phyloP scores from a whole-genome alignment of 306 rosid species.

The Corylus heterophylla region DNA sequence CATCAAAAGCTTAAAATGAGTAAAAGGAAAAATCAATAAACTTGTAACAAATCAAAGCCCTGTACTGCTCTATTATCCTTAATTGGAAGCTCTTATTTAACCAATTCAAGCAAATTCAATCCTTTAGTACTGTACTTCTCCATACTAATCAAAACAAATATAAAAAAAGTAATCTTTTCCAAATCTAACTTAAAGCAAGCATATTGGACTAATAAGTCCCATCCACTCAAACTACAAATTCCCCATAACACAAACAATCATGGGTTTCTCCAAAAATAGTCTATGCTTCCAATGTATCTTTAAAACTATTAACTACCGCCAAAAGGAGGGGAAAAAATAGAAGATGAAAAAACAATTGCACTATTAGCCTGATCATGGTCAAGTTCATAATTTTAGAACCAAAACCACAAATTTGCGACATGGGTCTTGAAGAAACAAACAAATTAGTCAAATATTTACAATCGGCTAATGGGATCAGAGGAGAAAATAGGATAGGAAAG shows the following conservation, averaged over 20 bases:
- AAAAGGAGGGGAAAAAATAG: background rate
- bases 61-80: background rate
- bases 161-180: background rate
- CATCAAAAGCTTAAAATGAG: constrained; percentile 17
- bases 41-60: background rate
- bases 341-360: too few species aligned
- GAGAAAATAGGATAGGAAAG: background rate
- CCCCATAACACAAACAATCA: background rate
- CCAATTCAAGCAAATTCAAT: background rate
- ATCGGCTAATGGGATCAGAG: background rate
- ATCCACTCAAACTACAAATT: background rate
- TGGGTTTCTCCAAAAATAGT: background rate
- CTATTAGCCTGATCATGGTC: background rate
- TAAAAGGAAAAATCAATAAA: background rate
- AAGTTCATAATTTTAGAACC: background rate
- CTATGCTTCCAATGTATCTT: background rate
- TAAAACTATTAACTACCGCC: background rate
- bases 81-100: background rate
- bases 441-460: background rate
- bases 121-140: background rate
- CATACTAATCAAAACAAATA: background rate
- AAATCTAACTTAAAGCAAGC: background rate
- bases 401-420: background rate
- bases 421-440: constrained; percentile 10
- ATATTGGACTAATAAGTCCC: background rate